Percentiles rank a stretch among this genome's conserved stretches.
Evolutionary conservation across 495 filamentous ascomycete species (phyloP).

Genomic region (Lasiosphaeris hirsuta): DNA sequence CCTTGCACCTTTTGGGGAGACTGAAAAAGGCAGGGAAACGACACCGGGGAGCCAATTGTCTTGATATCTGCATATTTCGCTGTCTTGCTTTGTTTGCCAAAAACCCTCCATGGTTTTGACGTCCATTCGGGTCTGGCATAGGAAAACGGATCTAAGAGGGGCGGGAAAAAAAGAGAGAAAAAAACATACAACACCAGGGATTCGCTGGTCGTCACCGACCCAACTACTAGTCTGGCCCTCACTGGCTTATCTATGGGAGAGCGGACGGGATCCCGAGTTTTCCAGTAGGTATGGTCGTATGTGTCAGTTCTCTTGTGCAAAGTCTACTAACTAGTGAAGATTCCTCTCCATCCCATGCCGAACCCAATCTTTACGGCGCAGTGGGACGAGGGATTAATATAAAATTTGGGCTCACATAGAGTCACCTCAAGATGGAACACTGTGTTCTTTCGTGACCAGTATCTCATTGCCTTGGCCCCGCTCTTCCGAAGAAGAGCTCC

Average conservation of each 20-base stretch:
- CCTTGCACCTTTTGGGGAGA: too few relatives aligned
- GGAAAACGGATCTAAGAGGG: too few relatives aligned
- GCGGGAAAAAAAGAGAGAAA: background rate
- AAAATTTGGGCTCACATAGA: background rate
- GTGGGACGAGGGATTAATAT: too few relatives aligned
- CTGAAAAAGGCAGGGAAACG: too few relatives aligned
- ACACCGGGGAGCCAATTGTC: too few relatives aligned
- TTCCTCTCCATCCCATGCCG: too few relatives aligned
- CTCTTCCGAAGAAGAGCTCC: background rate
- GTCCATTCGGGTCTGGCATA: too few relatives aligned
- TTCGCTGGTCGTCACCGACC: slow-evolving; percentile 41
- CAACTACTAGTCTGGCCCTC: slow-evolving; percentile 42
- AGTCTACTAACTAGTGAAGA: too few relatives aligned
- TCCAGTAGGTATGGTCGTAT: slow-evolving; percentile 47
- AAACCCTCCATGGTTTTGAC: too few relatives aligned
- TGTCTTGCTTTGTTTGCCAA: too few relatives aligned
- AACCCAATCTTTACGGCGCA: too few relatives aligned
- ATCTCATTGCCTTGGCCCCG: background rate
- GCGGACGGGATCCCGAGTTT: slow-evolving; percentile 50
- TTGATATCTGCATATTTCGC: too few relatives aligned
- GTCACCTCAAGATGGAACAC: slow-evolving; percentile 5
- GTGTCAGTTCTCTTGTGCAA: background rate
- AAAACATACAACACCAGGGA: slow-evolving; percentile 46
- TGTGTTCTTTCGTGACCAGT: background rate
- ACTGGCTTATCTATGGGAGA: slow-evolving; percentile 45